Percentiles rank a stretch among this genome's conserved stretches.
Conservation (phyloP, 2,329 filamentous ascomycete species). For the Xylaria hypoxylon region DNA sequence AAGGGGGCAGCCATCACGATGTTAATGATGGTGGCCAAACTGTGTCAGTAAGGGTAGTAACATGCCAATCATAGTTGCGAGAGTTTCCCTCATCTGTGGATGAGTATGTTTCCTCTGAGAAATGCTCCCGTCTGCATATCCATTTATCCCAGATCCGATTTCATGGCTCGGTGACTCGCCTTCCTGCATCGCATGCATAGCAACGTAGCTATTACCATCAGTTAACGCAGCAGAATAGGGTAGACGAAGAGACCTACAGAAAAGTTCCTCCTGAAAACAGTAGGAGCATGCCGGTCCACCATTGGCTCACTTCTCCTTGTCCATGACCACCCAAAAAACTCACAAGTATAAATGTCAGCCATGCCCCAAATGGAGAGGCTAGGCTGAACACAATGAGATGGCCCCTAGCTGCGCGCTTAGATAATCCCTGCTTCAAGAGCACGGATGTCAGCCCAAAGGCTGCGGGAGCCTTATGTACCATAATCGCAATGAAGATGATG, state of each 20-base stretch:
- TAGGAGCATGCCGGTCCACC: conserved; percentile 92
- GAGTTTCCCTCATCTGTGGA: conserved; percentile 74
- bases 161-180: conserved; percentile 66
- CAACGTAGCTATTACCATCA: conserved; percentile 77
- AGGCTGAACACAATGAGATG: conserved; percentile 93
- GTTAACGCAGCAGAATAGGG: background rate
- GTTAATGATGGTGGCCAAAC: conserved; percentile 77
- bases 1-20: conserved; percentile 21
- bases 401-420: conserved; percentile 83
- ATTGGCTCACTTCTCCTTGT: conserved; percentile 74
- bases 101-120: conserved; percentile 65
- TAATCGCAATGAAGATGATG: conserved; percentile 94
- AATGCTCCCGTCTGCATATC: conserved; percentile 63
- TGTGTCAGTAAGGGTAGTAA: conserved; percentile 81
- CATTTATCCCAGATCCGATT: conserved; percentile 62
- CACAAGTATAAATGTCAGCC: conserved; percentile 85
- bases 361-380: conserved; percentile 86
- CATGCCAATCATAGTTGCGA: conserved; percentile 81
- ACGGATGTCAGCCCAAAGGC: conserved; percentile 95
- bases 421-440: conserved; percentile 88
- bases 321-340: conserved; percentile 75
- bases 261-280: conserved; percentile 98
- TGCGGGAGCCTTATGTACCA: conserved; percentile 96
- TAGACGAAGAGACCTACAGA: conserved; percentile 69
- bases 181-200: conserved; percentile 98